phyloP scores from a whole-genome alignment of 1,284 basidiomycete species.

The Violaceomyces palustris region DNA sequence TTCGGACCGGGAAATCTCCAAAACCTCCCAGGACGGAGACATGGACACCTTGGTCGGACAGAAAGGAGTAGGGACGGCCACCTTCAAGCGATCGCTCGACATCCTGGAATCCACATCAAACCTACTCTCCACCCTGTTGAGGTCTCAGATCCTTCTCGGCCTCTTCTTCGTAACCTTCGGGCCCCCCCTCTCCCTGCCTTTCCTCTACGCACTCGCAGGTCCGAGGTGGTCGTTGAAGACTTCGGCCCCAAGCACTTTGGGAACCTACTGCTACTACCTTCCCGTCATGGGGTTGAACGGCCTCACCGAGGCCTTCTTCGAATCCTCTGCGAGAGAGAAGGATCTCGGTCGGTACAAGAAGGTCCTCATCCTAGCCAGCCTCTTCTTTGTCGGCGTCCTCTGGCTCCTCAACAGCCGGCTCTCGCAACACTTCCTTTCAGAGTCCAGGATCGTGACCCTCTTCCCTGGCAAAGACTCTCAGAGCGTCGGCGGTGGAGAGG shows the following conservation, averaged over 20 bases:
- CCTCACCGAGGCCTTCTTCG: constrained; percentile 46
- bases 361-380: constrained; percentile 32
- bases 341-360: constrained; percentile 30
- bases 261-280: constrained; percentile 39
- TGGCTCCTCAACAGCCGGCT: not conserved
- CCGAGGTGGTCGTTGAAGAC: constrained; percentile 34
- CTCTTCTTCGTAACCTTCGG: constrained; percentile 30
- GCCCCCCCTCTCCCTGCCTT: constrained; percentile 26
- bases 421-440: constrained; percentile 1
- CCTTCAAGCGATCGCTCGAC: too few species aligned
- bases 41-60: too few species aligned
- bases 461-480: constrained; percentile 2
- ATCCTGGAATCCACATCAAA: too few species aligned
- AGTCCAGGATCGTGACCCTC: not conserved
- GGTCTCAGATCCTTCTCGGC: constrained; percentile 30
- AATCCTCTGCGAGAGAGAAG: constrained; percentile 21
- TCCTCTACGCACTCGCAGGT: constrained; percentile 42
- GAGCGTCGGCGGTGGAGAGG: not conserved
- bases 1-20: too few species aligned
- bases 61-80: too few species aligned
- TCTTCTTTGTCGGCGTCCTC: constrained; percentile 22
- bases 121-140: constrained; percentile 31
- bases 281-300: constrained; percentile 50
- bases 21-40: too few species aligned
- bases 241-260: constrained; percentile 36